A percentile compares a stretch with the other conserved stretches of the same genome.
Evolutionary conservation across 2,329 filamentous ascomycete genomes (phyloP).

Genomic region (Calonectria pseudoreteaudii): DNA sequence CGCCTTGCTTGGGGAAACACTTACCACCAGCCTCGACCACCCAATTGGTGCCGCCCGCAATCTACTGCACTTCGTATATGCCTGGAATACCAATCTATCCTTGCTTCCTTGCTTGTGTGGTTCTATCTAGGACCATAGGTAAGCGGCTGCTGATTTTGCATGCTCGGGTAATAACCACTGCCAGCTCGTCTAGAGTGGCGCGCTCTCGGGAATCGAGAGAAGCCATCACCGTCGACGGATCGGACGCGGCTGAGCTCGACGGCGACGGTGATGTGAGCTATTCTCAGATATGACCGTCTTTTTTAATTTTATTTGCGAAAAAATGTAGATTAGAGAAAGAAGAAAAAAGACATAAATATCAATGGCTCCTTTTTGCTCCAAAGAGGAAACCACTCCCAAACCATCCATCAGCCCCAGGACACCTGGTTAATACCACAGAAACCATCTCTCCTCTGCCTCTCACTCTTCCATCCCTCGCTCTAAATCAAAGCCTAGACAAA

Average conservation of each 20-base stretch:
- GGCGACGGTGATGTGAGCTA: background rate
- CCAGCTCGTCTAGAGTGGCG: background rate
- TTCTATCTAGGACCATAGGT: background rate
- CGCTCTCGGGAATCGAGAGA: background rate
- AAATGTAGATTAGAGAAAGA: background rate
- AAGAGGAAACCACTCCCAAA: background rate
- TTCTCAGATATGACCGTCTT: background rate
- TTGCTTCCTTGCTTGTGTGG: background rate
- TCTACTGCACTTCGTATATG: slow-evolving; percentile 8
- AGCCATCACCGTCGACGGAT: background rate
- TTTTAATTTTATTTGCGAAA: background rate
- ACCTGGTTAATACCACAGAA: background rate
- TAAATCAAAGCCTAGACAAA: background rate
- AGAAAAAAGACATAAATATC: slow-evolving; percentile 4
- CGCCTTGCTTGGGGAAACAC: background rate
- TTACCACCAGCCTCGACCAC: background rate
- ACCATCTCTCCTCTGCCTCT: background rate
- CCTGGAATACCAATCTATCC: background rate
- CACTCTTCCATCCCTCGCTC: background rate
- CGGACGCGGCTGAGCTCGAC: background rate
- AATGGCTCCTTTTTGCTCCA: background rate
- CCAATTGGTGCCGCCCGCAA: background rate
- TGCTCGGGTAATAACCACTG: background rate
- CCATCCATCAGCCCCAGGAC: background rate
- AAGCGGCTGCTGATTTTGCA: slow-evolving; percentile 7